A percentile compares a stretch with the other conserved stretches of the same genome.
phyloP scores from a whole-genome alignment of 805 yeast genomes.

The Debaryomyces hansenii region DNA sequence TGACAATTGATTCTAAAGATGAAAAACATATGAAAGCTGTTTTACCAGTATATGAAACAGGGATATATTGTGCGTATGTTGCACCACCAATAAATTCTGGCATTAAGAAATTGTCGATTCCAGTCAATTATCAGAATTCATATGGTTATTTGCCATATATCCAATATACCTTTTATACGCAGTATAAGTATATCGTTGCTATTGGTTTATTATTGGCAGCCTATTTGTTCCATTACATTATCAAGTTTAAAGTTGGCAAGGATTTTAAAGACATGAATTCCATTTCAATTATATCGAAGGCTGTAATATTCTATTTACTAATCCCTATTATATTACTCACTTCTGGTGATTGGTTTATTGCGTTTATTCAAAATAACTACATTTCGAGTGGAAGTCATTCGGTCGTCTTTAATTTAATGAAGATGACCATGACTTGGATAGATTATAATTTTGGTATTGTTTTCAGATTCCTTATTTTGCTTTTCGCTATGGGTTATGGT shows the following conservation, averaged over 20 bases:
- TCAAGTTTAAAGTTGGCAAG: constrained; percentile 23
- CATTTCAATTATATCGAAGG: constrained; percentile 28
- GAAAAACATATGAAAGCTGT: constrained; percentile 8
- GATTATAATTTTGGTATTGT: constrained; percentile 4
- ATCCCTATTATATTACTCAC: constrained; percentile 16
- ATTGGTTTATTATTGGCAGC: constrained; percentile 16
- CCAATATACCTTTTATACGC: constrained; percentile 16
- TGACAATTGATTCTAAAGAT: constrained; percentile 4
- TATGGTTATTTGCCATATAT: constrained; percentile 25
- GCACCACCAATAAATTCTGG: constrained; percentile 20
- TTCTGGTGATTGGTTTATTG: not conserved
- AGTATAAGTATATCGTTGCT: constrained; percentile 11
- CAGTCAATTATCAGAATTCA: constrained; percentile 19
- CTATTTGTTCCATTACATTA: constrained; percentile 23
- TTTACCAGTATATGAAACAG: constrained; percentile 19
- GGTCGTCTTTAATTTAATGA: constrained; percentile 1
- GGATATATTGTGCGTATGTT: constrained; percentile 31
- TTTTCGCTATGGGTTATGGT: constrained; percentile 38
- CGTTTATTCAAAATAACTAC: constrained; percentile 13
- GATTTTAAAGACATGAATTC: constrained; percentile 26
- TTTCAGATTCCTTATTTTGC: constrained; percentile 15
- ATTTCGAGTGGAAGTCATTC: constrained; percentile 2
- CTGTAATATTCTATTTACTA: constrained; percentile 23
- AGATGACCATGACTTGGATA: constrained; percentile 4
- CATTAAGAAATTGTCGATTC: constrained; percentile 11